Conservation (phyloP, 2,329 filamentous ascomycete species). For the Nemania bipapillata region DNA sequence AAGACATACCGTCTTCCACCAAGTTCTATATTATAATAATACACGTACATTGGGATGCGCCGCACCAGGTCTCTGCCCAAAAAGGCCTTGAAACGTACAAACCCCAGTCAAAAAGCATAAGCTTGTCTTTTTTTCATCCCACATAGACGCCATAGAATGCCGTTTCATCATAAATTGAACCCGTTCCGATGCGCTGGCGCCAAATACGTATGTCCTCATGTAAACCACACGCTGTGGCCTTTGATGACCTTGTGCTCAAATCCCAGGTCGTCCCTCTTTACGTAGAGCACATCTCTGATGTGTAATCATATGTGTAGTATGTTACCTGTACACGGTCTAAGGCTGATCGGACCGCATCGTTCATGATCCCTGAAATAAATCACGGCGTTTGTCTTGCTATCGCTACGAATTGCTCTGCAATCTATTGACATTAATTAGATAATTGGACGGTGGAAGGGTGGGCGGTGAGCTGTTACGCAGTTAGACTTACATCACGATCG, state of each 20-base stretch:
- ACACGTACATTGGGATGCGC: slow-evolving; percentile 28
- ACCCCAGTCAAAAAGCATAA: slow-evolving; percentile 24
- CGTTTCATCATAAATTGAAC: slow-evolving; percentile 30
- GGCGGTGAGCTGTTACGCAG: not conserved
- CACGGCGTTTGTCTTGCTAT: slow-evolving; percentile 45
- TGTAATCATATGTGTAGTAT: slow-evolving; percentile 13
- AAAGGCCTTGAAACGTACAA: slow-evolving; percentile 12
- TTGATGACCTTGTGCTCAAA: slow-evolving; percentile 11
- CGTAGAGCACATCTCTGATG: slow-evolving; percentile 17
- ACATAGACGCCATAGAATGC: slow-evolving; percentile 41
- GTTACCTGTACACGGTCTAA: slow-evolving; percentile 2
- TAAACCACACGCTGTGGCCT: not conserved
- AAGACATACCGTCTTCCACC: slow-evolving; percentile 1
- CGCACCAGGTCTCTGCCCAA: slow-evolving; percentile 17
- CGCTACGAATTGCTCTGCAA: slow-evolving; percentile 48
- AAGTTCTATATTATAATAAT: slow-evolving; percentile 39
- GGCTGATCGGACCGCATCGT: not conserved
- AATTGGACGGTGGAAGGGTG: not conserved
- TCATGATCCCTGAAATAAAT: not conserved
- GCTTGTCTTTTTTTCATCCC: slow-evolving; percentile 34
- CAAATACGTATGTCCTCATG: slow-evolving; percentile 26
- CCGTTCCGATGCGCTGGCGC: slow-evolving; percentile 23
- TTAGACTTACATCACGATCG: slow-evolving; percentile 76
- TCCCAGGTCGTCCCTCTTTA: slow-evolving; percentile 15
- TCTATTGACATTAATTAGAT: slow-evolving; percentile 40